phyloP scores from a whole-genome alignment of 371 early-diverging fungal species.

The Syncephalastrum racemosum region DNA sequence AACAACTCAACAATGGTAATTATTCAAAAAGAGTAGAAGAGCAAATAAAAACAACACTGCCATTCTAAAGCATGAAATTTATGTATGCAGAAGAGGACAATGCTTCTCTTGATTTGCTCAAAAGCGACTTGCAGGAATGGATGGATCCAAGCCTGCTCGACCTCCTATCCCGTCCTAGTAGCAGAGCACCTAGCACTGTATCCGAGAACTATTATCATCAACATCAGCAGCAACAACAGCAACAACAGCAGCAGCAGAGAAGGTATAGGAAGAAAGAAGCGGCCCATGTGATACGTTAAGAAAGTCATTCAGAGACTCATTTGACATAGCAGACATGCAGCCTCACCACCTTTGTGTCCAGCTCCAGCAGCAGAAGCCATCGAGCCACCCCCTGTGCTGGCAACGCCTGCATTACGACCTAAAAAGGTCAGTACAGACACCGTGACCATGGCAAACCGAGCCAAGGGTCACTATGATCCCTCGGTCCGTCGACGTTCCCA shows the following conservation, averaged over 20 bases:
- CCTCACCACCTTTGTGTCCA: not conserved
- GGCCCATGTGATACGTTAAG: too few species aligned
- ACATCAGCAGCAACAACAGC: not conserved
- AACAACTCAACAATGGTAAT: constrained; percentile 21
- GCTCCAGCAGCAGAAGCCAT: not conserved
- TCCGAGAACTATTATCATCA: not conserved
- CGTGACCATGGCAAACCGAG: not conserved
- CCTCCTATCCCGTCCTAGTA: constrained; percentile 19
- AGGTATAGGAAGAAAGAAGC: too few species aligned
- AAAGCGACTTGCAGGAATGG: constrained; percentile 19
- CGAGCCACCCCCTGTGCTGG: not conserved
- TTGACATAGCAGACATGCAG: too few species aligned
- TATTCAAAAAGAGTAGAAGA: not conserved
- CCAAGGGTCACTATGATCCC: not conserved
- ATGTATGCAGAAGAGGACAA: constrained; percentile 20
- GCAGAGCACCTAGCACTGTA: constrained; percentile 12
- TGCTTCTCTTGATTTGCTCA: constrained; percentile 12
- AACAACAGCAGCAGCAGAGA: not conserved
- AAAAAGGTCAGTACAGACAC: not conserved
- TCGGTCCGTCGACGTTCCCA: constrained; percentile 5
- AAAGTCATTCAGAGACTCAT: too few species aligned
- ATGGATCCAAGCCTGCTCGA: constrained; percentile 19
- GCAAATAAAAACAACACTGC: not conserved
- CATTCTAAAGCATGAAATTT: constrained; percentile 1
- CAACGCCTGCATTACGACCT: not conserved